phyloP scores from a whole-genome alignment of 306 rosid species.

The Cyamopsis tetragonoloba region DNA sequence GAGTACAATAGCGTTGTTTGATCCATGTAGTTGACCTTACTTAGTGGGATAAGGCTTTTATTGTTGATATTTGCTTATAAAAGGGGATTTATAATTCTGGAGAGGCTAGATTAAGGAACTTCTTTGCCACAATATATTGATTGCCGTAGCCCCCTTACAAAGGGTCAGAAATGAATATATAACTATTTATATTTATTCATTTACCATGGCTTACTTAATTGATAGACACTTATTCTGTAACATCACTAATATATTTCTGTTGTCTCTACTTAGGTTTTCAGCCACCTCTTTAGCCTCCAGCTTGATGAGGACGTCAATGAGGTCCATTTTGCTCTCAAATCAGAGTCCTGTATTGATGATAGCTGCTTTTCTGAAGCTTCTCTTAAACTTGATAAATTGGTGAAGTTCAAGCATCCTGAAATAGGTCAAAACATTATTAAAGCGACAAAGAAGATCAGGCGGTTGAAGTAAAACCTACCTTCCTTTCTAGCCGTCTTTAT shows the following conservation, averaged over 20 bases:
- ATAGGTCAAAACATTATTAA: slow-evolving; percentile 57
- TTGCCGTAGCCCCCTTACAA: too few relatives aligned
- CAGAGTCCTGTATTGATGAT: slow-evolving; percentile 50
- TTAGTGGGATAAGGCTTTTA: too few relatives aligned
- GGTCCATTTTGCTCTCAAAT: slow-evolving; percentile 72
- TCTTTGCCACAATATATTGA: background rate
- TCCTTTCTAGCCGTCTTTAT: background rate
- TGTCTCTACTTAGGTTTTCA: slow-evolving; percentile 59
- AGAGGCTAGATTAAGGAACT: background rate
- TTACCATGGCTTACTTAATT: background rate
- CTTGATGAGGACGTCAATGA: slow-evolving; percentile 92
- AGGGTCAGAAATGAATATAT: too few relatives aligned
- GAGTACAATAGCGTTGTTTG: too few relatives aligned
- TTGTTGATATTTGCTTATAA: too few relatives aligned
- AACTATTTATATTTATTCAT: background rate
- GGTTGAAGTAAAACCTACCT: slow-evolving; percentile 44
- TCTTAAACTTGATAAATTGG: slow-evolving; percentile 60
- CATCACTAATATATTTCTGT: background rate
- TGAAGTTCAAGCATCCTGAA: slow-evolving; percentile 62
- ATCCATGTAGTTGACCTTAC: too few relatives aligned
- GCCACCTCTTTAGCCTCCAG: slow-evolving; percentile 68
- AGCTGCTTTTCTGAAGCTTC: slow-evolving; percentile 52
- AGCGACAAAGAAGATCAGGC: slow-evolving; percentile 56
- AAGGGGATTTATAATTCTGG: too few relatives aligned
- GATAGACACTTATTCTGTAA: background rate